Evolutionary conservation across 306 rosid genomes (phyloP), one percentile per base, ranked within the genome.

Genomic region (Dalbergia oliveri): DNA sequence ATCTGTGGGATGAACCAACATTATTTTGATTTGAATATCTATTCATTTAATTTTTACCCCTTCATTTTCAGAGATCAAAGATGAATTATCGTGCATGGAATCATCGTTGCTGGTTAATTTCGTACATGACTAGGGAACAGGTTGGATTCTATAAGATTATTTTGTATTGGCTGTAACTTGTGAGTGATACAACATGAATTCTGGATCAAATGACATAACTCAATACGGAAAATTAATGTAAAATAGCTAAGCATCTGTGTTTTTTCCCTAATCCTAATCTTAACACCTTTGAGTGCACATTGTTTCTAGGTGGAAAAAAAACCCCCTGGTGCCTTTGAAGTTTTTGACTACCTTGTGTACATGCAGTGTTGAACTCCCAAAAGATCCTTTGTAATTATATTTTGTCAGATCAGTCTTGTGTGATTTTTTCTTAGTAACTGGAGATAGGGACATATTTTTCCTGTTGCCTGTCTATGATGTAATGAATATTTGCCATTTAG

Each of bases 31-130:
- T 79, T 73, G 37, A 18, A 56, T 66, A 56, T 71, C 69, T 44
- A 81, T 62, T 62, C 39, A 14, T 80, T 61, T 77, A 16, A 9
- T 65, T 66, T 43, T 15, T 74, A 64, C 79, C 80, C 47, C 70
- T 77, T 75, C 66, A 69, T 80, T 78, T 82, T 53, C 88, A 95
- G 99, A 88, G 89, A 77, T 91, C 88, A 64, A 95, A 93, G 88
- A 95, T 93, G 98, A 95, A 95, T 82, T 91, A 93, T 76, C 96
- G 96, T 77, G 99, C 98, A 79, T 95, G 98, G 98, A 93, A 88
- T 80, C 93, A 95, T 73, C 88, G 97, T 8, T 81, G 93, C 91
- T 91, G 96, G 98, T 85, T 95, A 82, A 89, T 91, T 79, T 78
- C 87, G 64, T 83, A 90, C 88, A 95, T 93, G 96, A 76, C 88